Evolutionary conservation across 805 yeast genomes (phyloP), one percentile per base, ranked within the genome.

Genomic region (Schizosaccharomyces lindneri): DNA sequence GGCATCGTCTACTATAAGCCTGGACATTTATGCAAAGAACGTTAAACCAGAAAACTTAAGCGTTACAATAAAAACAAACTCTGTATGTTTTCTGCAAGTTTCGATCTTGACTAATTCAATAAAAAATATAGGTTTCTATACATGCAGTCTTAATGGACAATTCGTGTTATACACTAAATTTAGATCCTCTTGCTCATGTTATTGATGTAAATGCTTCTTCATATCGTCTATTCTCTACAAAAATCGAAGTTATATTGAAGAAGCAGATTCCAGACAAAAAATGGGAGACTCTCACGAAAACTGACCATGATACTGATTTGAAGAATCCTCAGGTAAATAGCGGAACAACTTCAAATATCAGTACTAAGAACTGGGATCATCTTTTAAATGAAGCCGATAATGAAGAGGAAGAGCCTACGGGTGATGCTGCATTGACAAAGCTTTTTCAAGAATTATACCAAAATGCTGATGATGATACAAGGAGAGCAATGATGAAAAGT

Each of bases 401-500:
- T 11, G 76, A 73, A 1, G 75, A 73, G 2, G 77, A 74, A 2
- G 78, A 73, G 5, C 76, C 72, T 0, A 80, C 78, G 2, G 74
- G 71, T 0, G 77, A 73, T 13, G 75, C 74, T 17, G 76, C 73
- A 31, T 74, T 75, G 0, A 75, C 74, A 15, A 79, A 77, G 29
- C 89, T 93, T 67, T 93, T 93, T 73, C 79, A 81, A 66, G 76
- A 81, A 65, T 68, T 93, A 11, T 93, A 84, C 72, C 77, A 78
- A 32, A 82, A 78, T 65, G 90, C 95, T 0, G 95, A 88, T 69
- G 93, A 85, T 6, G 96, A 93, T 67, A 83, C 95, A 0, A 76
- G 75, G 66, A 76, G 94, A 61, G 99, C 99, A 1, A 93, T 93
- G 97, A 84, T 87, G 95, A 93, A 93, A 73, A 86, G 95, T 61